phyloP scores from a whole-genome alignment of 306 rosid genomes.

The Vigna hirtella region DNA sequence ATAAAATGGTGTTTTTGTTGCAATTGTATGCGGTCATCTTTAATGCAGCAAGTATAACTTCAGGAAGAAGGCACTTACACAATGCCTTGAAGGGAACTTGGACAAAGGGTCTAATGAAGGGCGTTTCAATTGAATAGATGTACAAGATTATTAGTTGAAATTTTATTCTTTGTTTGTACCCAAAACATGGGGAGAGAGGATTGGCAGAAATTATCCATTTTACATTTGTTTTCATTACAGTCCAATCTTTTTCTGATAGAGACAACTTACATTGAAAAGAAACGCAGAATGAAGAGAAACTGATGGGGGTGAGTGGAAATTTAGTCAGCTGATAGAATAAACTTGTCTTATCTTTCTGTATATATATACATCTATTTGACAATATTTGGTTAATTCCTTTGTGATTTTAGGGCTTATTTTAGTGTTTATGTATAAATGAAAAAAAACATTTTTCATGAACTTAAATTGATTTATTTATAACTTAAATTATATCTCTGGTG shows the following conservation, averaged over 20 bases:
- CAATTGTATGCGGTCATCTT: constrained; percentile 28
- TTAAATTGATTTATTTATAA: too few species aligned
- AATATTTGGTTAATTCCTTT: too few species aligned
- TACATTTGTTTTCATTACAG: not conserved
- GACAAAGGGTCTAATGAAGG: not conserved
- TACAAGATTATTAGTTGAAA: not conserved
- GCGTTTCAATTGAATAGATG: not conserved
- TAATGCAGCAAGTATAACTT: not conserved
- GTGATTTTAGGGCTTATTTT: too few species aligned
- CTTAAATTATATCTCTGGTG: too few species aligned
- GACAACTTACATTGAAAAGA: not conserved
- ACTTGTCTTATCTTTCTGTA: not conserved
- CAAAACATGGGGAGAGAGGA: not conserved
- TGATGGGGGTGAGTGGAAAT: not conserved
- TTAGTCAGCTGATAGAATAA: constrained; percentile 1
- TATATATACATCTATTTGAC: too few species aligned
- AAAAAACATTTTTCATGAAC: too few species aligned
- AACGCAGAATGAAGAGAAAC: not conserved
- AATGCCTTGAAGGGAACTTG: not conserved
- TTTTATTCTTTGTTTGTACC: not conserved
- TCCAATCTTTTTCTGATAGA: not conserved
- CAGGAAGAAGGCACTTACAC: not conserved
- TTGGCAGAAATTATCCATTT: not conserved
- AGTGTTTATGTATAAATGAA: too few species aligned
- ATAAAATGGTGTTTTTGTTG: constrained; percentile 21